Evolutionary conservation across 352 stramenopile genomes (phyloP).

Genomic region (Phytopythium litorale): DNA sequence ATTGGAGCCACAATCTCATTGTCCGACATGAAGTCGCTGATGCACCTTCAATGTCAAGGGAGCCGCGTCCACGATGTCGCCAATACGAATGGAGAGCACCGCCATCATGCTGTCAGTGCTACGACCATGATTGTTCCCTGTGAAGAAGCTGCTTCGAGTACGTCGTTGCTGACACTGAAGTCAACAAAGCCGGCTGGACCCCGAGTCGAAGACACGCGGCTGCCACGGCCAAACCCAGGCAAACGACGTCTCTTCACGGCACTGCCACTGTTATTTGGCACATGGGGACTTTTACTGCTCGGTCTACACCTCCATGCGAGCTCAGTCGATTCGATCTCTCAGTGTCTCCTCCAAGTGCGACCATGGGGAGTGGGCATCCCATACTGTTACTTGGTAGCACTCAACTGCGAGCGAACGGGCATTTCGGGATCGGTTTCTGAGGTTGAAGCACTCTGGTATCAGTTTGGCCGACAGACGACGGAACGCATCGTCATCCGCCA

Average conservation of each 20-base stretch:
- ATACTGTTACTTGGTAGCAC: constrained; percentile 24
- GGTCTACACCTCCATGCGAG: neutral
- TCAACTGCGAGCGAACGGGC: constrained; percentile 21
- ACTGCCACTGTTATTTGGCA: neutral
- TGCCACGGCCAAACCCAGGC: neutral
- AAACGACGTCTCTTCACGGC: neutral
- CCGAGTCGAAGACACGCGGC: neutral
- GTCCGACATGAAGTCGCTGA: constrained; percentile 15
- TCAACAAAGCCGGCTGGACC: neutral
- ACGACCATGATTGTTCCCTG: neutral
- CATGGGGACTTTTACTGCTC: neutral
- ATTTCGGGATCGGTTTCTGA: constrained; percentile 8
- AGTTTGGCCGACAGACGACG: constrained; percentile 2
- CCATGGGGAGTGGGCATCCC: constrained; percentile 1
- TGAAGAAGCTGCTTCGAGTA: neutral
- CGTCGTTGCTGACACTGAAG: neutral
- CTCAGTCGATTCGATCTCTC: neutral
- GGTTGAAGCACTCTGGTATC: constrained; percentile 5
- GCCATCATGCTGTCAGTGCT: neutral
- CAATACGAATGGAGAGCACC: neutral
- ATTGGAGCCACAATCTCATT: constrained; percentile 15
- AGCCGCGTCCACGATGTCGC: neutral
- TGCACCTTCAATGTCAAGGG: neutral
- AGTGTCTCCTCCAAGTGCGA: constrained; percentile 11
- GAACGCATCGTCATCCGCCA: constrained; percentile 4